phyloP scores from a whole-genome alignment of 2,329 filamentous ascomycete species.

The Aureobasidium vineae region DNA sequence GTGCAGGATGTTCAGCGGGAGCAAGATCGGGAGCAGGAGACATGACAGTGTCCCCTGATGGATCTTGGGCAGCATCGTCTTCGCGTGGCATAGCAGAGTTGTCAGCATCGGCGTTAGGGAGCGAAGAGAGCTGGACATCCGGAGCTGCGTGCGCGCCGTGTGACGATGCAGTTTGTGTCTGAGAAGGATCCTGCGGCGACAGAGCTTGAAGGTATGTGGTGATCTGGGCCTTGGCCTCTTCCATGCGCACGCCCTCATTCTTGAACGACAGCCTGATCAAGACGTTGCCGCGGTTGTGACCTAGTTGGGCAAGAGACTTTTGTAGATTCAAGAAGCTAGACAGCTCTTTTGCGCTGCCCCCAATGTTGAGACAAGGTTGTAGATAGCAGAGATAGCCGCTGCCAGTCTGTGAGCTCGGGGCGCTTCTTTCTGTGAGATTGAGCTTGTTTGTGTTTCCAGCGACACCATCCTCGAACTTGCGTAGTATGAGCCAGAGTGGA shows the following conservation, averaged over 20 bases:
- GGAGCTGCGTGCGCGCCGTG: constrained; percentile 34
- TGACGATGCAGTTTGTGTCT: constrained; percentile 32
- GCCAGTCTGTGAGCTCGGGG: constrained; percentile 61
- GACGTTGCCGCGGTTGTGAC: constrained; percentile 79
- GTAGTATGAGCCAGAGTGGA: constrained; percentile 82
- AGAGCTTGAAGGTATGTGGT: constrained; percentile 55
- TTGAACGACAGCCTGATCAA: constrained; percentile 76
- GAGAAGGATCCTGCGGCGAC: constrained; percentile 41
- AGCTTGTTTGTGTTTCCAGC: constrained; percentile 53
- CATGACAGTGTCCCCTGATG: constrained; percentile 33
- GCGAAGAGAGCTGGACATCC: constrained; percentile 29
- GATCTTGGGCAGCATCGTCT: constrained; percentile 32
- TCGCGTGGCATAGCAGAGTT: constrained; percentile 31
- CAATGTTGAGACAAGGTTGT: constrained; percentile 77
- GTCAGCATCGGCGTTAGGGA: constrained; percentile 32
- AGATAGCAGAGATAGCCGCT: constrained; percentile 82
- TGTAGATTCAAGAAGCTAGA: constrained; percentile 77
- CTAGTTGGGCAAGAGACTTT: constrained; percentile 82
- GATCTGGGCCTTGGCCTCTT: constrained; percentile 82
- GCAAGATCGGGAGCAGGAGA: constrained; percentile 30
- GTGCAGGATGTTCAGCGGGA: constrained; percentile 28
- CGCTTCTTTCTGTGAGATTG: constrained; percentile 81
- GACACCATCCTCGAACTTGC: constrained; percentile 80
- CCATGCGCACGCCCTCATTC: constrained; percentile 72
- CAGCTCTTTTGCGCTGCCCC: constrained; percentile 72